Evolutionary conservation across 2,329 filamentous ascomycete genomes (phyloP).

Genomic region (Tetracladium maxilliforme): DNA sequence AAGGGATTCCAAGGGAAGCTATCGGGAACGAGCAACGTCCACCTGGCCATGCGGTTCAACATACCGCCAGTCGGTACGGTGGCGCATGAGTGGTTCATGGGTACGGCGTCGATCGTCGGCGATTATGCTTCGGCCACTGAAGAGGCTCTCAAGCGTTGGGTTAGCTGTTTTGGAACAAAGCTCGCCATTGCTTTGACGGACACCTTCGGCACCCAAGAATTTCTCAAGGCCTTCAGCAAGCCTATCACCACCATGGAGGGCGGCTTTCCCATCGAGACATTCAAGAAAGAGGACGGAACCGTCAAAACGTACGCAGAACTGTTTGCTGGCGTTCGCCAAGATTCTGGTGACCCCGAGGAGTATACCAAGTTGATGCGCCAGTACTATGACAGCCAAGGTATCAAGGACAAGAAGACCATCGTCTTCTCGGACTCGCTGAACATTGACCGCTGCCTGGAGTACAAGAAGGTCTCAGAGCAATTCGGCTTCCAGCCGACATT

Average conservation of each 20-base stretch:
- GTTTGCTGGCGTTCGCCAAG: conserved; percentile 55
- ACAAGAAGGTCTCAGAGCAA: conserved; percentile 70
- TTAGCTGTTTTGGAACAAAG: conserved; percentile 75
- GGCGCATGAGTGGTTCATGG: conserved; percentile 99
- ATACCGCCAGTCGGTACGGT: conserved; percentile 77
- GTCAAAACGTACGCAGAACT: conserved; percentile 45
- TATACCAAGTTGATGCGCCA: conserved; percentile 49
- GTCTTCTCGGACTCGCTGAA: conserved; percentile 95
- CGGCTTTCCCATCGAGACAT: conserved; percentile 18
- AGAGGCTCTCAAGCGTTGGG: conserved; percentile 74
- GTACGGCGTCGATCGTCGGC: conserved; percentile 77
- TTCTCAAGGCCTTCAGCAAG: conserved; percentile 70
- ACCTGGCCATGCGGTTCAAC: conserved; percentile 86
- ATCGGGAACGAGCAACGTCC: conserved; percentile 88
- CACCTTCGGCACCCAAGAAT: conserved; percentile 86
- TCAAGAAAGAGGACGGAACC: conserved; percentile 19
- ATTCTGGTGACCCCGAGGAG: conserved; percentile 53
- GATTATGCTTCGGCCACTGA: conserved; percentile 80
- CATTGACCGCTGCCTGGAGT: conserved; percentile 79
- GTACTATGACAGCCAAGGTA: conserved; percentile 32
- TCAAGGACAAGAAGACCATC: conserved; percentile 71
- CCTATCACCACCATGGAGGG: conserved; percentile 32
- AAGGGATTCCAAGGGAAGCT: conserved; percentile 58
- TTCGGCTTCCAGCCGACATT: conserved; percentile 77
- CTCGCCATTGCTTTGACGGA: conserved; percentile 86